Evolutionary conservation across 257 asterid species (phyloP).

Genomic region (Primulina eburnea): DNA sequence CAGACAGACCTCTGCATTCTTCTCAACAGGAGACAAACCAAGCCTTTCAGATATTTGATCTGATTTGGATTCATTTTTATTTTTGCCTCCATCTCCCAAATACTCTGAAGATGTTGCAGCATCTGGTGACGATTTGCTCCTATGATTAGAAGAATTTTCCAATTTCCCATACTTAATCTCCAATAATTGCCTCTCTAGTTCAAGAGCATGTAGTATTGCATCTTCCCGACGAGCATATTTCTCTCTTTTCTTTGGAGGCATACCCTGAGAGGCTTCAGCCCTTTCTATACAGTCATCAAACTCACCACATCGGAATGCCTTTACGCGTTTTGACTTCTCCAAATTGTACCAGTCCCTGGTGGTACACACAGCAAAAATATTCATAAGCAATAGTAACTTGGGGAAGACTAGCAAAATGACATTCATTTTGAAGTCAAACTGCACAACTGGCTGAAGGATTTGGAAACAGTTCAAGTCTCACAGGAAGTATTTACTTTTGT

Average conservation of each 20-base stretch:
- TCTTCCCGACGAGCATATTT: conserved; percentile 98
- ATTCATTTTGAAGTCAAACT: conserved; percentile 13
- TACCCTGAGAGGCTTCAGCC: conserved; percentile 91
- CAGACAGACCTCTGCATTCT: conserved; percentile 37
- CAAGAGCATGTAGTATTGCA: conserved; percentile 98
- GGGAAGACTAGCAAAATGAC: not conserved
- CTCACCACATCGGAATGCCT: conserved; percentile 94
- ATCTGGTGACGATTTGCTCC: conserved; percentile 45
- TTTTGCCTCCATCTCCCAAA: conserved; percentile 45
- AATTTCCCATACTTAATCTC: conserved; percentile 67
- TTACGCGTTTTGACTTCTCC: conserved; percentile 97
- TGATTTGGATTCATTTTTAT: conserved; percentile 30
- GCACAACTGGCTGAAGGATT: conserved; percentile 1
- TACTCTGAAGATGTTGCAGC: conserved; percentile 47
- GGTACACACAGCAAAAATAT: conserved; percentile 22
- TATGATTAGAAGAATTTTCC: conserved; percentile 47
- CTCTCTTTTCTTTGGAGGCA: conserved; percentile 98
- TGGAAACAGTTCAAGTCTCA: not conserved
- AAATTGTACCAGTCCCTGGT: conserved; percentile 97
- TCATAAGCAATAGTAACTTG: conserved; percentile 19
- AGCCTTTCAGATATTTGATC: conserved; percentile 41
- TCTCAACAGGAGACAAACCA: conserved; percentile 39
- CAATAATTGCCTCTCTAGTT: conserved; percentile 71
- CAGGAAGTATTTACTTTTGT: not conserved
- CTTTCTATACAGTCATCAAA: conserved; percentile 92